Evolutionary conservation across 2,329 filamentous ascomycete genomes (phyloP).

Genomic region (Geoglossum cookeanum): DNA sequence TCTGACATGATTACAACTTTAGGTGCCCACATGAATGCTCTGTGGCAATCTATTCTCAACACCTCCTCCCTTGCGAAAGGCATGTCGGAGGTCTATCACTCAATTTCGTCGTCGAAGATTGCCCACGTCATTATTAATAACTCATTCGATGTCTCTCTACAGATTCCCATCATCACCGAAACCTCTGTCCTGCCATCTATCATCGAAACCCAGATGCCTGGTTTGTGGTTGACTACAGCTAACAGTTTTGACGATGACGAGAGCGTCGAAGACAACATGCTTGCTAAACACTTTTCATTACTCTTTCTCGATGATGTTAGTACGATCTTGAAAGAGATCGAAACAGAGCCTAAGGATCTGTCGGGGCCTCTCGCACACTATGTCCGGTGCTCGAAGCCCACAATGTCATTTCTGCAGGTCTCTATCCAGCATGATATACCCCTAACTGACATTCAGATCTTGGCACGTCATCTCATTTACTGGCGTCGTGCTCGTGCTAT

Average conservation of each 20-base stretch:
- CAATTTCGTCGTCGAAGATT: constrained; percentile 69
- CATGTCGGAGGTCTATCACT: constrained; percentile 63
- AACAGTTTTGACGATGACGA: constrained; percentile 56
- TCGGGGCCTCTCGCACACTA: constrained; percentile 61
- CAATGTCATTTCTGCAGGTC: constrained; percentile 49
- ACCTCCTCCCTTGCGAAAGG: constrained; percentile 64
- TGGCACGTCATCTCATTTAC: constrained; percentile 85
- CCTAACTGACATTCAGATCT: constrained; percentile 62
- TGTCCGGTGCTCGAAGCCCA: constrained; percentile 45
- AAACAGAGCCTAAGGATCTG: constrained; percentile 53
- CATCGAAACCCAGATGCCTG: constrained; percentile 48
- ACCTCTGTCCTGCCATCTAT: constrained; percentile 53
- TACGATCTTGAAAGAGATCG: constrained; percentile 51
- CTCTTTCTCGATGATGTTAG: constrained; percentile 70
- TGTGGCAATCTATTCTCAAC: constrained; percentile 53
- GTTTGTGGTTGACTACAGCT: constrained; percentile 74
- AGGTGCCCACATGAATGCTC: constrained; percentile 37
- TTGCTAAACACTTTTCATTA: constrained; percentile 75
- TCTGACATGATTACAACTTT: constrained; percentile 13
- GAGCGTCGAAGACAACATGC: constrained; percentile 34
- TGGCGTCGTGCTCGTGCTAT: constrained; percentile 89
- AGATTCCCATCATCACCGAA: constrained; percentile 43
- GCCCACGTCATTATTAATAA: constrained; percentile 62
- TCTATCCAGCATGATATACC: constrained; percentile 53
- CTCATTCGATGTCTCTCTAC: constrained; percentile 38